A percentile compares a stretch with the other conserved stretches of the same genome.
Conservation (phyloP, 805 yeast species). For the Cyberlindnera saturnus region DNA sequence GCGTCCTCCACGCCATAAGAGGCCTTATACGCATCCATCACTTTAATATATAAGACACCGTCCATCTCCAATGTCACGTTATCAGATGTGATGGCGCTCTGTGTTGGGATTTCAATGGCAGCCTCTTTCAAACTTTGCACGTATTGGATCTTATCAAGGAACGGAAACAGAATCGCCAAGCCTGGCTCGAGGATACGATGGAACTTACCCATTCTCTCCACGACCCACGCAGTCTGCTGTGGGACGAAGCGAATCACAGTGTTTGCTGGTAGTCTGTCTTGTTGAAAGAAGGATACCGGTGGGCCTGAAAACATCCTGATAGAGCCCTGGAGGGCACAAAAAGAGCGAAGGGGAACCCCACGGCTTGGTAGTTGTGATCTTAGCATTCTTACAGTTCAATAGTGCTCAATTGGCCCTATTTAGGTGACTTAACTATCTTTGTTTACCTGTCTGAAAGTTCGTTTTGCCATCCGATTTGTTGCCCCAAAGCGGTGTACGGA, state of each 20-base stretch:
- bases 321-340: neutral
- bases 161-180: conserved; percentile 63
- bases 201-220: conserved; percentile 87
- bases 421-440: neutral
- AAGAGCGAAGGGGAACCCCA: too few species aligned
- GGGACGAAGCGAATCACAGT: conserved; percentile 77
- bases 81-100: conserved; percentile 80
- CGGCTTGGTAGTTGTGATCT: too few species aligned
- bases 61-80: conserved; percentile 82
- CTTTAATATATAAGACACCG: conserved; percentile 74
- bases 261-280: conserved; percentile 62
- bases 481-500: conserved; percentile 5
- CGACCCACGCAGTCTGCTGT: conserved; percentile 87
- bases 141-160: conserved; percentile 70
- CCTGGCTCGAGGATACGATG: conserved; percentile 68
- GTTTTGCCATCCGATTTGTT: neutral
- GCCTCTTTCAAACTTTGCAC: conserved; percentile 79
- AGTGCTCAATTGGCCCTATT: neutral
- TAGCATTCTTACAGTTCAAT: too few species aligned
- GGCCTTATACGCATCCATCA: conserved; percentile 78
- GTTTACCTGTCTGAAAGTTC: neutral
- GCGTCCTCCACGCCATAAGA: conserved; percentile 86
- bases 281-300: conserved; percentile 53
- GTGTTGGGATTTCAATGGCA: conserved; percentile 82
- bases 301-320: neutral